Conservation (phyloP, 192 early-diverging fungal genomes). For the Coemansia guatemalensis region DNA sequence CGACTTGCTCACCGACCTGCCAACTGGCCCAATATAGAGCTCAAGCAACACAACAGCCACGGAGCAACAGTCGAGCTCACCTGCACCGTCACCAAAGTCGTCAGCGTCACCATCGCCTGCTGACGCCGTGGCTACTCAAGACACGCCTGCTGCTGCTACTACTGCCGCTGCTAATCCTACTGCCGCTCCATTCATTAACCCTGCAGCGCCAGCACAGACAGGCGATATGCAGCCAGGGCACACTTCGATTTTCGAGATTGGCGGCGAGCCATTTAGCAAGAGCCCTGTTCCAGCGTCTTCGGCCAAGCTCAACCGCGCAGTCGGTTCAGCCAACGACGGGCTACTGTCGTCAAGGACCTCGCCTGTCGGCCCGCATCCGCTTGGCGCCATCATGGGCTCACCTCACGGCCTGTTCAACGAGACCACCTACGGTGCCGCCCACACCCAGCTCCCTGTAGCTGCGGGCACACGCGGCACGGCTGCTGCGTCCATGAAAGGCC, state of each 20-base stretch:
- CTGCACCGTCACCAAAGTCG: background rate
- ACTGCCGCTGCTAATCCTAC: constrained; percentile 18
- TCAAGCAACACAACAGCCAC: background rate
- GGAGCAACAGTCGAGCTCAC: background rate
- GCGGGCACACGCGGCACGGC: constrained; percentile 3
- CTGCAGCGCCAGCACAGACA: constrained; percentile 16
- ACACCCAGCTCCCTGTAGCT: background rate
- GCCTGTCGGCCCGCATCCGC: constrained; percentile 41
- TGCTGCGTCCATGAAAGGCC: background rate
- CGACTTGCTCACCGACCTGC: no score
- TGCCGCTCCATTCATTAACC: constrained; percentile 19
- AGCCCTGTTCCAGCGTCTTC: background rate
- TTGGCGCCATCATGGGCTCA: constrained; percentile 48
- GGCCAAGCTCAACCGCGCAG: constrained; percentile 1
- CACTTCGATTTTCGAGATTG: constrained; percentile 51
- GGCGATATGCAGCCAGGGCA: constrained; percentile 18
- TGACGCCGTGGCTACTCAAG: constrained; percentile 4
- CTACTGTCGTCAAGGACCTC: constrained; percentile 29
- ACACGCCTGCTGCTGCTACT: constrained; percentile 10
- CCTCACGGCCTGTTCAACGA: constrained; percentile 41
- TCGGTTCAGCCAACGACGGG: constrained; percentile 25
- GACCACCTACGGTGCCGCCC: constrained; percentile 21
- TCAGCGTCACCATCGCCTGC: background rate
- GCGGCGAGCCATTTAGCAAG: constrained; percentile 48
- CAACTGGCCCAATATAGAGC: no score